Percentiles rank a stretch among this genome's conserved stretches.
These are phyloP conservation scores for Talaromyces liani DNA, from an alignment of 495 filamentous ascomycete species.

Conservation along the genomic window DNA sequence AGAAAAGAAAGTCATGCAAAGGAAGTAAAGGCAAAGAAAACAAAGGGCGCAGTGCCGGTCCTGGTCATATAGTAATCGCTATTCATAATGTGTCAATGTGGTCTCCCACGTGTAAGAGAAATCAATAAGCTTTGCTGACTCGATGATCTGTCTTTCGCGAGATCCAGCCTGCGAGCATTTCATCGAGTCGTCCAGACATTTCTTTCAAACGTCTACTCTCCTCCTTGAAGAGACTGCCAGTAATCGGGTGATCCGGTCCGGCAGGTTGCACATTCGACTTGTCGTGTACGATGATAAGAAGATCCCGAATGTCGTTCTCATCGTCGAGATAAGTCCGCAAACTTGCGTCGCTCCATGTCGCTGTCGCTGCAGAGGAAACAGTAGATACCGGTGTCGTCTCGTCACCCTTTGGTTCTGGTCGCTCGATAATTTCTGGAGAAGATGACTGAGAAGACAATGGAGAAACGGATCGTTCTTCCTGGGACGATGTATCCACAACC, in stretches of 20 bases:
- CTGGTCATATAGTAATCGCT: not conserved
- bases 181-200: conserved; percentile 77
- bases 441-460: conserved; percentile 50
- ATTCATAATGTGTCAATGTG: not conserved
- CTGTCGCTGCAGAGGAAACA: conserved; percentile 28
- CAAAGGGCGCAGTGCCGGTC: not conserved
- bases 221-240: conserved; percentile 71
- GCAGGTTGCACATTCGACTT: conserved; percentile 72
- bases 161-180: conserved; percentile 78
- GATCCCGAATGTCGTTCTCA: conserved; percentile 80
- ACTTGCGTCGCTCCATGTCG: conserved; percentile 75
- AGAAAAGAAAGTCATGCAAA: not conserved
- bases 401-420: conserved; percentile 20
- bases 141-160: conserved; percentile 30
- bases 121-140: conserved; percentile 2
- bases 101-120: not conserved
- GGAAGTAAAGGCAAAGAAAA: conserved; percentile 2
- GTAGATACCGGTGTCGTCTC: conserved; percentile 34
- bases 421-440: conserved; percentile 58
- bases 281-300: conserved; percentile 87
- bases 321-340: conserved; percentile 88
- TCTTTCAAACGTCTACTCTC: conserved; percentile 74
- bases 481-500: conserved; percentile 58
- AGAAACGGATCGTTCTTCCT: conserved; percentile 51
- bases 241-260: conserved; percentile 75